Evolutionary conservation across 2,329 filamentous ascomycete genomes (phyloP).

Genomic region (Fusarium goolgardi): DNA sequence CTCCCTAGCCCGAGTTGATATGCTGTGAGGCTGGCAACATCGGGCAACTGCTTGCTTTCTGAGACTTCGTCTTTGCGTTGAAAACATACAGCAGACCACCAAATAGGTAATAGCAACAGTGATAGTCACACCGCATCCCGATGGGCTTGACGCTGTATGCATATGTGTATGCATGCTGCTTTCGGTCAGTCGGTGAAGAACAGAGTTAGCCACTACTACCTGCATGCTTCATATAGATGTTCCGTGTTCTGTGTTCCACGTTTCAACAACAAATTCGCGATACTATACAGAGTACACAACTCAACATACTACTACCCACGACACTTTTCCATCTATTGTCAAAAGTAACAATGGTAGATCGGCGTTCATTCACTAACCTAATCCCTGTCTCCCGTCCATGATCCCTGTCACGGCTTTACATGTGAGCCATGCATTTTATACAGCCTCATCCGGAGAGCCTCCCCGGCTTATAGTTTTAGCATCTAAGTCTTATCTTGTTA

Average conservation of each 20-base stretch:
- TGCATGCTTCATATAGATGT: background rate
- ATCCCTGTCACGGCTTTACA: conserved; percentile 19
- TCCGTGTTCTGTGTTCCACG: background rate
- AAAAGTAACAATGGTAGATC: conserved; percentile 1
- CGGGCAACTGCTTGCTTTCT: conserved; percentile 9
- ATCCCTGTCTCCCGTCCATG: conserved; percentile 14
- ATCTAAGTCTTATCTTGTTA: background rate
- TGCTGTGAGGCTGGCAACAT: conserved; percentile 17
- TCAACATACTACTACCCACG: background rate
- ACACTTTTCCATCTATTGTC: conserved; percentile 2
- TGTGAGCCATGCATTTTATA: conserved; percentile 14
- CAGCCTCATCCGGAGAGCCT: conserved; percentile 20
- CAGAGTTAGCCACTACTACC: background rate
- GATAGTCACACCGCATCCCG: conserved; percentile 30
- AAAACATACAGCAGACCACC: background rate
- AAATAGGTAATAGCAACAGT: background rate
- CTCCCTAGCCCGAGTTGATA: background rate
- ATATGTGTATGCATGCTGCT: background rate
- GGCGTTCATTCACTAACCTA: background rate
- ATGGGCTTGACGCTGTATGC: conserved; percentile 8
- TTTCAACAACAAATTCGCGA: background rate
- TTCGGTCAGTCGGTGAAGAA: conserved; percentile 28
- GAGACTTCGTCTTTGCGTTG: background rate
- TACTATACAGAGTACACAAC: background rate
- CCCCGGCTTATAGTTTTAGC: background rate